Percentiles rank a stretch among this genome's conserved stretches.
Evolutionary conservation across 306 rosid species (phyloP).

Genomic region (Pyrus bretschneideri): DNA sequence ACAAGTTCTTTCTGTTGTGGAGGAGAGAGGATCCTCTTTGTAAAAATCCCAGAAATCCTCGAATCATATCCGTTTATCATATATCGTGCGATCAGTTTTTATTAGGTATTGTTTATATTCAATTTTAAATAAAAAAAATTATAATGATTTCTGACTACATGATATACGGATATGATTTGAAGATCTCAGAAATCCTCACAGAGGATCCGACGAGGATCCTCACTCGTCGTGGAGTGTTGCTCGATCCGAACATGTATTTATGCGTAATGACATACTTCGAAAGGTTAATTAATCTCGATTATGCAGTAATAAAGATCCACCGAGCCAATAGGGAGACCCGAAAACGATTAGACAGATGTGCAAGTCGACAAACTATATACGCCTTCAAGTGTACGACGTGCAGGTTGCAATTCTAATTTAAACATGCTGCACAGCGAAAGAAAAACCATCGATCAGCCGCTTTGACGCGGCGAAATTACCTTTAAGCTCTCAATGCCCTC

Average conservation of each 20-base stretch:
- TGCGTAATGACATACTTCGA: background rate
- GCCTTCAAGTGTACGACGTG: background rate
- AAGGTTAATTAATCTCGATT: background rate
- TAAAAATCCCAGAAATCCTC: rapidly evolving
- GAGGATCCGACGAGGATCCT: too few relatives aligned
- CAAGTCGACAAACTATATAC: background rate
- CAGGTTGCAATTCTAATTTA: conserved; percentile 21
- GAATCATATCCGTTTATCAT: too few relatives aligned
- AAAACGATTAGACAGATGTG: background rate
- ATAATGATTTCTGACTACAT: too few relatives aligned
- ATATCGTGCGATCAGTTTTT: rapidly evolving
- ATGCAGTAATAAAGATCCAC: background rate
- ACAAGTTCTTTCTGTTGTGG: too few relatives aligned
- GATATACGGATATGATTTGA: too few relatives aligned
- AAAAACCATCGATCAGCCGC: background rate
- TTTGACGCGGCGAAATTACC: conserved; percentile 45
- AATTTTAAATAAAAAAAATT: too few relatives aligned
- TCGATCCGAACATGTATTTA: too few relatives aligned
- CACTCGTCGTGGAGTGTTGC: too few relatives aligned
- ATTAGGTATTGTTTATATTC: too few relatives aligned
- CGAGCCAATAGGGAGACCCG: background rate
- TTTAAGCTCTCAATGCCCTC: conserved; percentile 32
- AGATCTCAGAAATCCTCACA: rapidly evolving
- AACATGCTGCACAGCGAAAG: conserved; percentile 45
- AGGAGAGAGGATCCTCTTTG: too few relatives aligned